Evolutionary conservation across 306 rosid species (phyloP).

Genomic region (Oemleria cerasiformis): DNA sequence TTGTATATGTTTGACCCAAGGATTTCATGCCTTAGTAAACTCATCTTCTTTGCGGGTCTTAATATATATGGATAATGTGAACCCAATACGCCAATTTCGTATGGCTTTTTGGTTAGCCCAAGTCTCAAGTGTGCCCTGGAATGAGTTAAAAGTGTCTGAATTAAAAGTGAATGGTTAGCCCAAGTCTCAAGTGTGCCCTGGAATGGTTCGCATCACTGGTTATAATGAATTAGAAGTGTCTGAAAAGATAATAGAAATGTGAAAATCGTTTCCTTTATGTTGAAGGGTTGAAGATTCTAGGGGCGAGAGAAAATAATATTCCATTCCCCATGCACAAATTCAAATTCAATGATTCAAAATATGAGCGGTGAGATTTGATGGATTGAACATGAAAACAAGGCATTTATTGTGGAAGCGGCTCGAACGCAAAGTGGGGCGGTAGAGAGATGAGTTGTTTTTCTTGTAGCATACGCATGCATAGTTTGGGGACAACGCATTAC

Average conservation of each 20-base stretch:
- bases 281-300: no score
- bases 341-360: slow-evolving; percentile 1
- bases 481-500: slow-evolving; percentile 3
- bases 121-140: no score
- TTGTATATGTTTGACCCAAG: not conserved
- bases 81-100: no score
- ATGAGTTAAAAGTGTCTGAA: no score
- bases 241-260: no score
- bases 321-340: not conserved
- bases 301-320: no score
- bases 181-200: no score
- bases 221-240: no score
- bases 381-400: not conserved
- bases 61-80: not conserved
- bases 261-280: no score
- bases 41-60: not conserved
- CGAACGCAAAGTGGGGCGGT: not conserved
- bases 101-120: no score
- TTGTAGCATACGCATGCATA: slow-evolving; percentile 16
- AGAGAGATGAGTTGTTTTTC: not conserved
- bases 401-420: not conserved
- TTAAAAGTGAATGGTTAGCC: no score
- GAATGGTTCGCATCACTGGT: no score
- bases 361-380: not conserved
- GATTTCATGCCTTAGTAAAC: not conserved